phyloP scores from a whole-genome alignment of 148 eudicot species.

The Rhododendron mucronatum region DNA sequence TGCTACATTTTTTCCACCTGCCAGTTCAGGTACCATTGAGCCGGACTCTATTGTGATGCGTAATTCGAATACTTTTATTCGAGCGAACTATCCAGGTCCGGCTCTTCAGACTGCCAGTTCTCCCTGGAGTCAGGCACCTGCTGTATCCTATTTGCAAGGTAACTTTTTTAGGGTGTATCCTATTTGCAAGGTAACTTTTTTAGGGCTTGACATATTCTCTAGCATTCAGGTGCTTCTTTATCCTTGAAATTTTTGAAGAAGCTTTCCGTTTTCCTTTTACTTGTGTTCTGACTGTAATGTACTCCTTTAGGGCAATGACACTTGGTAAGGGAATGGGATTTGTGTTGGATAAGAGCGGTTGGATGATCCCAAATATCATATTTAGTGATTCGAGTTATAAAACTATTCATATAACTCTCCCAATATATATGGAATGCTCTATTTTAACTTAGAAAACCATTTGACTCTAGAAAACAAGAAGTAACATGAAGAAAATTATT shows the following conservation, averaged over 20 bases:
- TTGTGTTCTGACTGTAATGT: not conserved
- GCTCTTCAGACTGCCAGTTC: constrained; percentile 43
- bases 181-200: constrained; percentile 52
- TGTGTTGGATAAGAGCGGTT: not conserved
- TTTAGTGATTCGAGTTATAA: not conserved
- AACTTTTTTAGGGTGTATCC: constrained; percentile 24
- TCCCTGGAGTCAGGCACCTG: constrained; percentile 54
- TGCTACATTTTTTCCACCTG: constrained; percentile 29
- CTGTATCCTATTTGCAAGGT: constrained; percentile 63
- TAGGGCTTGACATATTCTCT: not conserved
- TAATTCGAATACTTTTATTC: constrained; percentile 34
- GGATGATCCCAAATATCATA: not conserved
- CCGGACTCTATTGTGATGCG: constrained; percentile 37
- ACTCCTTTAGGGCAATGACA: not conserved
- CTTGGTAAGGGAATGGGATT: not conserved
- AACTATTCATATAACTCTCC: not conserved
- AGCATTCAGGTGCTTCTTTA: not conserved
- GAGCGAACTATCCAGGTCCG: constrained; percentile 53
- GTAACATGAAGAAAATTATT: not conserved
- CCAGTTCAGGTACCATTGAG: constrained; percentile 12
- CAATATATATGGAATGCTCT: not conserved
- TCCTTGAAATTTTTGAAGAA: not conserved
- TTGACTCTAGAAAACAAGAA: not conserved
- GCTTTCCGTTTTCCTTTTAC: not conserved
- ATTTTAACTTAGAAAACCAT: not conserved